Conservation (phyloP, 192 early-diverging fungal genomes). For the Podila epicladia region DNA sequence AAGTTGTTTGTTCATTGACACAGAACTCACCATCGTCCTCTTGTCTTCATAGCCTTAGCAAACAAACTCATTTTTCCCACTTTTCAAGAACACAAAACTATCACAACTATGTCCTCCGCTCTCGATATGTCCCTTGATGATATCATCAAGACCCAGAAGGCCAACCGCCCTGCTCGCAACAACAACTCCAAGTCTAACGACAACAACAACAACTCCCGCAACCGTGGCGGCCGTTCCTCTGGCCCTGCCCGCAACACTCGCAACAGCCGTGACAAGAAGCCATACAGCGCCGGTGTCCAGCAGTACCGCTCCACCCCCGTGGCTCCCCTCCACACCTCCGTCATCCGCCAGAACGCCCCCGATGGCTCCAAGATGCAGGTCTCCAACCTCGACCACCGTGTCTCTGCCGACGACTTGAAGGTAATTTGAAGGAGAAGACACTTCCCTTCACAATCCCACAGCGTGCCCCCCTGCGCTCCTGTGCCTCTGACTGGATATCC, state of each 20-base stretch:
- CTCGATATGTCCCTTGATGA: slow-evolving; percentile 53
- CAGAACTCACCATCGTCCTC: background rate
- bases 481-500: too few species aligned
- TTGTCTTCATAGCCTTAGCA: background rate
- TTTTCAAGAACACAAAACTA: background rate
- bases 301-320: slow-evolving; percentile 19
- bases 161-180: slow-evolving; percentile 16
- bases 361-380: slow-evolving; percentile 58
- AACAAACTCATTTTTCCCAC: background rate
- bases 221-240: slow-evolving; percentile 6
- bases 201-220: background rate
- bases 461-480: too few species aligned
- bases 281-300: slow-evolving; percentile 9
- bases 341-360: slow-evolving; percentile 16
- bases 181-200: slow-evolving; percentile 12
- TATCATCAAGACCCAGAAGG: slow-evolving; percentile 39
- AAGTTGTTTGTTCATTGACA: too few species aligned
- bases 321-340: slow-evolving; percentile 11
- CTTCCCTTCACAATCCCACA: background rate
- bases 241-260: slow-evolving; percentile 31
- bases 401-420: slow-evolving; percentile 56
- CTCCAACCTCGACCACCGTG: slow-evolving; percentile 60
- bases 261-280: slow-evolving; percentile 18
- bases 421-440: slow-evolving; percentile 33
- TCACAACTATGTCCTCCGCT: slow-evolving; percentile 26